Evolutionary conservation across 495 filamentous ascomycete genomes (phyloP).

Genomic region (Aspergillus saccharolyticus): DNA sequence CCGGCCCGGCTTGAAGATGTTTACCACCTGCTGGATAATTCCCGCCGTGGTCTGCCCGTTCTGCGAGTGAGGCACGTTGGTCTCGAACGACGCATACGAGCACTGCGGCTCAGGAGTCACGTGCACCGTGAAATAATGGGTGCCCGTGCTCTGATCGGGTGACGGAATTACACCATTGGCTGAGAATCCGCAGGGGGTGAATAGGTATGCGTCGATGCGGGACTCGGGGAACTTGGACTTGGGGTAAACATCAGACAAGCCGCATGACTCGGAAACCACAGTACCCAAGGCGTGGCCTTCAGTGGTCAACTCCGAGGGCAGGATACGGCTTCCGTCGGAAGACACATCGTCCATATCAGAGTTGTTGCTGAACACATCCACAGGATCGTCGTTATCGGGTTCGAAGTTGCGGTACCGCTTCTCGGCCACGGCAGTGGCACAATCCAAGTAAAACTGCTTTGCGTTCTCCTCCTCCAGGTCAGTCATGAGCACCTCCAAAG

Average conservation of each 20-base stretch:
- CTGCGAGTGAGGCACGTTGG: conserved; percentile 90
- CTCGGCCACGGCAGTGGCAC: conserved; percentile 86
- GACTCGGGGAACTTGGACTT: conserved; percentile 84
- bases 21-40: conserved; percentile 86
- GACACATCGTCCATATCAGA: conserved; percentile 61
- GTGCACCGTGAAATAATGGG: conserved; percentile 98
- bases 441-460: conserved; percentile 91
- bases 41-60: conserved; percentile 83
- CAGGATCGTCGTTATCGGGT: conserved; percentile 49
- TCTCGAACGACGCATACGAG: conserved; percentile 99
- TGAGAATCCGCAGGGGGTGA: conserved; percentile 96
- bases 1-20: conserved; percentile 91
- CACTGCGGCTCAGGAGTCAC: conserved; percentile 97
- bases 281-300: conserved; percentile 93
- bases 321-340: conserved; percentile 49
- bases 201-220: conserved; percentile 92
- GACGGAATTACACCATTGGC: conserved; percentile 95
- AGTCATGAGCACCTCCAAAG: conserved; percentile 96
- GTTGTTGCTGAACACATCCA: conserved; percentile 77
- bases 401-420: conserved; percentile 56
- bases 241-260: conserved; percentile 86
- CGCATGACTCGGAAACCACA: conserved; percentile 86
- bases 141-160: conserved; percentile 56
- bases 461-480: conserved; percentile 90
- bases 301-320: conserved; percentile 73